Base-by-base conservation (phyloP, 495 filamentous ascomycete species). In the Aspergillus incahuasiensis region DNA sequence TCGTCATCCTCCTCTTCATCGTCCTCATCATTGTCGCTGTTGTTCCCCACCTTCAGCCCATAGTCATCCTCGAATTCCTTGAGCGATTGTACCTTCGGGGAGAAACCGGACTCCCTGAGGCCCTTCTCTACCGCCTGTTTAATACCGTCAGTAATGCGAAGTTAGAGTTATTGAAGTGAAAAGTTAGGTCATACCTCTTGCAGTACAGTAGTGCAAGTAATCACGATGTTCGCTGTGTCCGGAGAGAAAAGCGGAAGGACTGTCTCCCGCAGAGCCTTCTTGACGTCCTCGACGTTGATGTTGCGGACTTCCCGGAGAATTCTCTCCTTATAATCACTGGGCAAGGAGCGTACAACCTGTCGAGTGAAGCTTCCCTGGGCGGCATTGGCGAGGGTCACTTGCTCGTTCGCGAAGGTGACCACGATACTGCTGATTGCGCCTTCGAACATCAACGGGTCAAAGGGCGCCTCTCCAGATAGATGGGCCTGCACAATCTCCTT, bases 61-160 rank as follows among this genome's bases (percentile, higher is more conserved):
- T 98, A 98, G 68, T 91, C 90, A 62, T 96, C 90, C 66, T 95
- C 83, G 68, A 95, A 97, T 52, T 84, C 81, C 51, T 85, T 83
- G 43, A 97, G 75, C n/a, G 82, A 65, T 62, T 88, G 85, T 22
- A 91, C 77, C 52, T 87, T 76, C 0, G 89, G 86, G 57, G 83
- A 85, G 78, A 95, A 97, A 0, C 91, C 88, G 40, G 82, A 85
- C 8, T 76, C 74, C 48, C 83, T 74, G 55, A 97, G 88, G 19
- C 83, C 83, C 61, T 85, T 81, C 62, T 83, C 79, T 45, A 95
- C 80, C 35, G 77, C 77, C 90, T 94, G 58, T 13, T 54, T n/a
- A 30, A 42, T 21, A 48, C 41, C 18, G 32, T 62, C 56, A 60
- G 55, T 46, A 52, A 58, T 5, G 7, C 18, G 13, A 40, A 16